Evolutionary conservation across 2,329 filamentous ascomycete genomes (phyloP), one percentile per base, ranked within the genome.

Genomic region (Aspergillus sp.): DNA sequence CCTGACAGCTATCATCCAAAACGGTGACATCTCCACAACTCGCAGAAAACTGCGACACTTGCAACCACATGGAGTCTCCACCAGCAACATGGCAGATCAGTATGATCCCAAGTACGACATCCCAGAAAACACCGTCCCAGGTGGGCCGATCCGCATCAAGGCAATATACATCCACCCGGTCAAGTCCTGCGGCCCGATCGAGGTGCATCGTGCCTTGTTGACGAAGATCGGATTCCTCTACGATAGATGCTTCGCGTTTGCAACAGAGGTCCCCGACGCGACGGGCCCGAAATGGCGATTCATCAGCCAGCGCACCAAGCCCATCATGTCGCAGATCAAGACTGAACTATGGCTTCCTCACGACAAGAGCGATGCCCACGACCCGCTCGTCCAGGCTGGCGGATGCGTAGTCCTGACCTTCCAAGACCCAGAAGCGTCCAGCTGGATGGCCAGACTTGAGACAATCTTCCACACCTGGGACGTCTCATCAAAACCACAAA

Each of bases 271-370:
- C 1, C 32, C 19, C 20, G 19, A 51, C 4, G 20, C 24, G 5
- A 38, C 6, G 26, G 4, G 17, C 20, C 44, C 46, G 4, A 53
- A 54, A 36, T 63, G 61, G 61, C 55, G 57, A n/a, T 61, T 62
- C 9, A 60, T 63, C 52, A 61, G 60, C 41, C 61, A 63, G 47
- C 60, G 61, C 17, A 62, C 61, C 2, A 62, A 62, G 32, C 61
- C 61, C 4, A 24, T 30, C 10, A 63, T 63, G 61, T 53, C 60
- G 1, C 54, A 41, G 24, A 59, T 63, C 22, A 49, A 50, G 40
- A 55, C 53, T 5, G 57, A 62, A 26, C 8, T 63, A 43, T 63
- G 59, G 59, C 45, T 60, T 19, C 57, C 59, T 3, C 42, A 51
- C n/a, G n/a, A 49, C 16, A 22, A 42, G 2, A 57, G 51, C 40